Evolutionary conservation across 108 stramenopile genomes (phyloP).

Genomic region (Bacterosira constricta): DNA sequence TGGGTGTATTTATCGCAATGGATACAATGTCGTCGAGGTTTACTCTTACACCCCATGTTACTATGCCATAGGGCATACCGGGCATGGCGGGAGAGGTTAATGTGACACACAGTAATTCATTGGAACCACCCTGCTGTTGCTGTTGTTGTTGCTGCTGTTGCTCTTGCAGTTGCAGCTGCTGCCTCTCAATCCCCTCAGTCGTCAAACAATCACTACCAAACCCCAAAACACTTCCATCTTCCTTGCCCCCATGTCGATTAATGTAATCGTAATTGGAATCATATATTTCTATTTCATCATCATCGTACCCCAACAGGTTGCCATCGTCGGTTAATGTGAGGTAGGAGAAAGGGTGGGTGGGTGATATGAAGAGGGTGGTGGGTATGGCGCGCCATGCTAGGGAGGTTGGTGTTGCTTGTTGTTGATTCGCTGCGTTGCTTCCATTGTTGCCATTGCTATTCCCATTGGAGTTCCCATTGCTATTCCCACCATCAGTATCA

Average conservation of each 20-base stretch:
- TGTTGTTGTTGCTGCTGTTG: no score
- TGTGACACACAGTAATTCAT: slow-evolving; percentile 9
- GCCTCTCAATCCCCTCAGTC: background rate
- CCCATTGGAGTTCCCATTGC: background rate
- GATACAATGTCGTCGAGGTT: slow-evolving; percentile 63
- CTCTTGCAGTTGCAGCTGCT: no score
- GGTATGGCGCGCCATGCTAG: slow-evolving; percentile 41
- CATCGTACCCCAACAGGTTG: slow-evolving; percentile 42
- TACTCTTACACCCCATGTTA: slow-evolving; percentile 37
- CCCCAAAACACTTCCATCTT: slow-evolving; percentile 1
- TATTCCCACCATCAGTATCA: background rate
- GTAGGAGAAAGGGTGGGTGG: slow-evolving; percentile 2
- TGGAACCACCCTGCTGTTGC: background rate
- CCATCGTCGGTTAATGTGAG: slow-evolving; percentile 16
- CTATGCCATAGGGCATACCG: slow-evolving; percentile 31
- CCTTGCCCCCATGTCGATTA: slow-evolving; percentile 22
- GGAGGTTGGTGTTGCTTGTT: background rate
- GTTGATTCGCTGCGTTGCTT: background rate
- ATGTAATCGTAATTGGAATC: slow-evolving; percentile 48
- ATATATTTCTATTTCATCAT: slow-evolving; percentile 12
- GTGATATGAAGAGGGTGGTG: slow-evolving; percentile 31
- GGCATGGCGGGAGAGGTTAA: slow-evolving; percentile 20
- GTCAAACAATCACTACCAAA: no score
- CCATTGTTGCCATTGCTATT: background rate
- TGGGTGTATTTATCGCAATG: no score